Percentiles rank a stretch among this genome's conserved stretches.
Evolutionary conservation across 2,329 filamentous ascomycete species (phyloP).

Genomic region (Anthostomella pinea): DNA sequence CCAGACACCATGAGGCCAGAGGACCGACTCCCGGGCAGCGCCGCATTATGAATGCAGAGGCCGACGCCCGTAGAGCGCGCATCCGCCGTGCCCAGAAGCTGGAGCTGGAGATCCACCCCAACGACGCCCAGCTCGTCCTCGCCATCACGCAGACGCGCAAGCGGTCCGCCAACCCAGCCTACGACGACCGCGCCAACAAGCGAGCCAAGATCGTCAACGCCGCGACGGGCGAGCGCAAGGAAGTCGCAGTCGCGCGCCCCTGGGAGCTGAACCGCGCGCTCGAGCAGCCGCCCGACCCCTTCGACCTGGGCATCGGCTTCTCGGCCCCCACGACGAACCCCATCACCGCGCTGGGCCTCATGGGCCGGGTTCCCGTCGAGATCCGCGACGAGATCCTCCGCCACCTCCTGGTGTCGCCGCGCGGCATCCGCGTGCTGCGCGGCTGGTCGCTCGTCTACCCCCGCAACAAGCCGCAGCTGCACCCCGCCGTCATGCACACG

Average conservation of each 20-base stretch:
- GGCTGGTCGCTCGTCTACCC: slow-evolving; percentile 33
- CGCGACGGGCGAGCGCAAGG: not conserved
- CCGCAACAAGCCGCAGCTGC: slow-evolving; percentile 28
- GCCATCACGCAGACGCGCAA: slow-evolving; percentile 6
- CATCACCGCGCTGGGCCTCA: slow-evolving; percentile 8
- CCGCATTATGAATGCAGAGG: no score
- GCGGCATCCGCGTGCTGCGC: slow-evolving; percentile 31
- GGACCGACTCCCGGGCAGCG: no score
- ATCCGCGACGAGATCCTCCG: slow-evolving; percentile 34
- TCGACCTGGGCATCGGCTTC: not conserved
- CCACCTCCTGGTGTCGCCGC: slow-evolving; percentile 27
- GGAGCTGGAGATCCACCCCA: slow-evolving; percentile 11
- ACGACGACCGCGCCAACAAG: slow-evolving; percentile 15
- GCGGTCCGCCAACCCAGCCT: slow-evolving; percentile 11
- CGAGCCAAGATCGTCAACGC: slow-evolving; percentile 1
- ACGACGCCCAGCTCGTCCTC: slow-evolving; percentile 5
- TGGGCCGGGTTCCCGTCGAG: slow-evolving; percentile 27
- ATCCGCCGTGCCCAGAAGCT: slow-evolving; percentile 7
- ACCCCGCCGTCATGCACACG: slow-evolving; percentile 36
- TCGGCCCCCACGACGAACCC: slow-evolving; percentile 1
- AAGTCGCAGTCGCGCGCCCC: slow-evolving; percentile 2
- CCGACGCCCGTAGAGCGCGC: not conserved
- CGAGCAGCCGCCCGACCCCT: slow-evolving; percentile 15
- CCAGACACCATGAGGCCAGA: no score
- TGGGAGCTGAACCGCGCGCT: slow-evolving; percentile 9